Percentiles rank a stretch among this genome's conserved stretches.
Conservation (phyloP, 108 stramenopile genomes). For the Nannochloropsis gaditana region DNA sequence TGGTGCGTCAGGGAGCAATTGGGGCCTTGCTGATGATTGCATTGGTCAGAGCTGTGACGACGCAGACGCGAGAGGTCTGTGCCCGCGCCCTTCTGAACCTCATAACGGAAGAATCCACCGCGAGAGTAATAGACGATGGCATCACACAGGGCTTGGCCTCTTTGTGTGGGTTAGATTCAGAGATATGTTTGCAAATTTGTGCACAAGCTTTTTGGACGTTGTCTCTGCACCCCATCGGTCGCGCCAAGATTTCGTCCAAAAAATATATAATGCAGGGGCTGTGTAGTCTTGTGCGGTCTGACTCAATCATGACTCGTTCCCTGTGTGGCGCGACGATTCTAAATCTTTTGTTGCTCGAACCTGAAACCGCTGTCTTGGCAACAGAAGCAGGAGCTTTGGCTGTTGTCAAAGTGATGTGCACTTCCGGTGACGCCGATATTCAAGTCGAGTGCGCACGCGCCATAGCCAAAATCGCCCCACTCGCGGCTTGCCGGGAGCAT, state of each 20-base stretch:
- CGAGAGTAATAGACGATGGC: background rate
- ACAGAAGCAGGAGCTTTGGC: background rate
- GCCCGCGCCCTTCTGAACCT: conserved; percentile 49
- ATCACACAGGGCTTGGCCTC: conserved; percentile 6
- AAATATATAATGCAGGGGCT: conserved; percentile 5
- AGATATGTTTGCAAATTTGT: background rate
- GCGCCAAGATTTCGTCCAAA: background rate
- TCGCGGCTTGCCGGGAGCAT: background rate
- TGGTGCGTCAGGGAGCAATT: conserved; percentile 38
- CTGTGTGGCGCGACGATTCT: background rate
- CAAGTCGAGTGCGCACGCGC: background rate
- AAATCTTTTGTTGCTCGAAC: background rate
- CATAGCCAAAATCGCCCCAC: background rate
- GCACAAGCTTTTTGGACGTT: conserved; percentile 10
- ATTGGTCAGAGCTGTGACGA: conserved; percentile 43
- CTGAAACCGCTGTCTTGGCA: background rate
- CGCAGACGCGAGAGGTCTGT: conserved; percentile 44
- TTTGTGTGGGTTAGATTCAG: background rate
- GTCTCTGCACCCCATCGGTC: conserved; percentile 10
- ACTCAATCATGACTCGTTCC: background rate
- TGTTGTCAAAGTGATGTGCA: conserved; percentile 17
- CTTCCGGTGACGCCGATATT: background rate
- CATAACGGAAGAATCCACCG: conserved; percentile 34
- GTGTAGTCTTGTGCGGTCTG: background rate
- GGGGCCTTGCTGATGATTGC: conserved; percentile 45